Base-by-base conservation (phyloP, 1,284 basidiomycete genomes). In the Papiliotrema nemorosa region DNA sequence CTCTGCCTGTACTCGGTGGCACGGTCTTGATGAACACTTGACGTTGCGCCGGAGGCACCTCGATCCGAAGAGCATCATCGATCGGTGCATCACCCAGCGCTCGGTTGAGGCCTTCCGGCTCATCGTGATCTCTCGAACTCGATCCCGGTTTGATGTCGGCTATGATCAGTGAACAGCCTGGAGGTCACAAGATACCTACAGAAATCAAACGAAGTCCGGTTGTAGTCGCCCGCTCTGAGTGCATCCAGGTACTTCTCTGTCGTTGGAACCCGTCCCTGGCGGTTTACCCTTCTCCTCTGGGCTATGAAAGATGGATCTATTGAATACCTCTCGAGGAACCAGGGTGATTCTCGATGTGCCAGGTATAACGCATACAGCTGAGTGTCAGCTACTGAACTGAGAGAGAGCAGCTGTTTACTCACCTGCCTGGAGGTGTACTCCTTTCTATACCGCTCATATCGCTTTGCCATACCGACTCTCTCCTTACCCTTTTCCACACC, bases 281-380 rank as follows among this genome's bases (percentile, higher is more conserved):
- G 85, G 71, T 86, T 83, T 53, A 90, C 81, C 60, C 88, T 80
- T 54, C 78, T 79, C 59, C 92, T 84, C 66, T 90, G 76, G 40
- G 79, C 78, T 47, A 80, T 79, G 64, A 80, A 81, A 62, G 88
- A 86, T 43, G 82, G 76, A 20, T 82, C 73, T 47, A 85, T 84
- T 50, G 88, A 87, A 77, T 97, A 97, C 72, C 89, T 89, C 78
- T 97, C 92, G 54, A 84, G 82, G 78, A 94, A 96, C 92, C 92
- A 97, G 9, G 87, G 85, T 20, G 88, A 88, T 67, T 87, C 86
- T 73, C 84, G 82, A 77, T 93, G 90, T 70, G 89, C 87, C 40
- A 93, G 85, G 80, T 89, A 93, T 79, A 94, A 86, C 51, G 85
- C 86, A 78, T 88, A 88, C 63, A 93, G 66, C 72, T 76, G 52